Base-by-base conservation (phyloP, 768 basidiomycete species). In the Lentinus tigrinus region DNA sequence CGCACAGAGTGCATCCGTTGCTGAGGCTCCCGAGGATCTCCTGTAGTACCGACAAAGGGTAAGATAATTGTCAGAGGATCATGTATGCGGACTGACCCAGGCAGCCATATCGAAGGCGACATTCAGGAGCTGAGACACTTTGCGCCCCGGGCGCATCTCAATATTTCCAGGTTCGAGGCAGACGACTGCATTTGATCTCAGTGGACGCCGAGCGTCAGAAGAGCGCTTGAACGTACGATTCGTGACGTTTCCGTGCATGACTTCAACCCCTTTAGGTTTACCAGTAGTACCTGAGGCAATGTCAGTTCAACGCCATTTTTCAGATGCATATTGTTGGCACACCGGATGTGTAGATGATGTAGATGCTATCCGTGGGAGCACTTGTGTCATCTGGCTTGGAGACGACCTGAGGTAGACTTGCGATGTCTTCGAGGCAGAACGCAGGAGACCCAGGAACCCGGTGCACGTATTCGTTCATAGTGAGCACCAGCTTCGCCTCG, bases 71-170 rank as follows among this genome's bases (percentile, higher is more conserved):
- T 10, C 36, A 16, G 23, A 36, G 36, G 3, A 14, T 19, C 27
- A 47, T 13, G 10, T 14, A 23, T 13, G 28, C 11, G 4, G 26
- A 24, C 67, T 36, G 48, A 70, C 82, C 85, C 85, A 87, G 19
- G 82, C 83, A 42, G 81, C 82, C 83, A 87, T 85, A 62, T 87
- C 85, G 65, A 85, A 87, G 4, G 84, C 80, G 43, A 87, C 79
- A 60, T 85, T 85, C 70, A 87, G 76, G 23, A 85, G 71, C 63
- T 85, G 84, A 8, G 83, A 77, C 21, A 85, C 82, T 11, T 81
- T 77, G 28, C 77, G 63, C 13, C 84, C 83, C 1, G 82, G 81
- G n/a, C 67, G 58, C 81, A 87, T 85, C 31, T 77, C 77, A 10
- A 85, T 73, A 61, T 81, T 84, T n/a, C 83, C 84, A 24, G 84